Base-by-base conservation (phyloP, 345 rosid genomes). In the Populus simonii region DNA sequence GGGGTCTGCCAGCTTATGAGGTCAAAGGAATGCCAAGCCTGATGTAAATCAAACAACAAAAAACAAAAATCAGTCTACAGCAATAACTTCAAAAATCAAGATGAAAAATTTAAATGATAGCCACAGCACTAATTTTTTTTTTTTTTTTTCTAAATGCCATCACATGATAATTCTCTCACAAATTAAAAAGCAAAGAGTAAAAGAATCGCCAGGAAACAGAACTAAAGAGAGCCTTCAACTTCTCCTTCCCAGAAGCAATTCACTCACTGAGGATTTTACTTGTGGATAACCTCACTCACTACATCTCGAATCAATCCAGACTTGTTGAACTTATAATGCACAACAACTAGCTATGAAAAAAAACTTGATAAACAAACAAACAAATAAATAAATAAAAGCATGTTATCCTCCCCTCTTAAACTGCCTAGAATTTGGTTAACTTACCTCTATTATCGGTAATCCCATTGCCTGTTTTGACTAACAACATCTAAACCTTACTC, bases 21-120 rank as follows among this genome's bases (percentile, higher is more conserved):
- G 77, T 47, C 45, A 71, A n/a, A 20, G 68, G 61, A 63, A 63
- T 18, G 45, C 45, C 22, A 31, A 63, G 74, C 79, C 92, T 79
- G 77, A 59, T 23, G n/a, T n/a, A n/a, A 59, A 59, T 22, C n/a
- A 35, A 75, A 17, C 33, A 51, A 65, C n/a, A 33, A 53, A 49
- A 6, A 17, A 35, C 23, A 23, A 53, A 49, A 76, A 73, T 68
- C 17, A 31, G 41, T 31, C 35, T 13, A 66, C 13, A 7, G 70
- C 35, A n/a, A 63, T 27, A 53, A 68, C 41, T 51, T 38, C 72
- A 51, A 3, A 17, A 49, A 62, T 61, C 62, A 71, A 49, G 33
- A 29, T 6, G 45, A 79, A 3, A 12, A 2, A 41, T 65, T 23
- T 3, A 23, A 23, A 59, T 9, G 25, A 23, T 23, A 23, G 25